Evolutionary conservation across 371 early-diverging fungal species (phyloP), one percentile per base, ranked within the genome.

Genomic region (Mucor racemosus): DNA sequence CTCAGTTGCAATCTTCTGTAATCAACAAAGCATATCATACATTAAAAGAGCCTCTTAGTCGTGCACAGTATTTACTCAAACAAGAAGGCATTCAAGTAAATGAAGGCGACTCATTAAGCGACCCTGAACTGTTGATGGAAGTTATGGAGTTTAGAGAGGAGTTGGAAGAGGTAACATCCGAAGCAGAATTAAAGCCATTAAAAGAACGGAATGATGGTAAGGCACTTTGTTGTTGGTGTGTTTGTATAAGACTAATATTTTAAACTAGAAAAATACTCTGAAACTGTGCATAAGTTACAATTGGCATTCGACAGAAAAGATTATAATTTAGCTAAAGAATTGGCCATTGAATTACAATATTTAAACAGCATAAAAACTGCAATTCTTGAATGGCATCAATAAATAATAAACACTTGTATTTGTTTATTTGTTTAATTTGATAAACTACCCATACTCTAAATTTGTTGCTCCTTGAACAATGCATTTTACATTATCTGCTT

Each of bases 1-100:
- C 95, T 10, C 92, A 92, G 48, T 75, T 84, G 19, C 95, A 94
- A 65, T 95, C 95, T 0, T 85, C 93, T 7, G 85, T 91, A 66
- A 82, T 93, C 56, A 96, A 96, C 84, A 94, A 94, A 72, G 96
- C 94, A 5, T 94, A 94, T 66, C 78, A 92, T 21, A 89, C 91
- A 11, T 76, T 96, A 21, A 80, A 85, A 54, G 91, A 93, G 44
- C 96, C 95, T 11, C 81, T 96, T 14, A 71, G 82, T 5, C 82
- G 96, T 17, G 95, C 96, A 9, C 85, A 90, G 64, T 96, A 96
- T 56, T 79, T 96, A 67, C 79, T 95, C 19, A 76, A 84, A 26
- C 77, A 92, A 56, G 60, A 85, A 31, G 88, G 87, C 9, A 63
- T 80, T 0, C 76, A 83, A 36, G 79, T 94, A 13, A 81, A 77